These are phyloP conservation scores for Nannizziopsis arthrosporioides DNA, from an alignment of 2,329 filamentous ascomycete species.

Conservation along the genomic window DNA sequence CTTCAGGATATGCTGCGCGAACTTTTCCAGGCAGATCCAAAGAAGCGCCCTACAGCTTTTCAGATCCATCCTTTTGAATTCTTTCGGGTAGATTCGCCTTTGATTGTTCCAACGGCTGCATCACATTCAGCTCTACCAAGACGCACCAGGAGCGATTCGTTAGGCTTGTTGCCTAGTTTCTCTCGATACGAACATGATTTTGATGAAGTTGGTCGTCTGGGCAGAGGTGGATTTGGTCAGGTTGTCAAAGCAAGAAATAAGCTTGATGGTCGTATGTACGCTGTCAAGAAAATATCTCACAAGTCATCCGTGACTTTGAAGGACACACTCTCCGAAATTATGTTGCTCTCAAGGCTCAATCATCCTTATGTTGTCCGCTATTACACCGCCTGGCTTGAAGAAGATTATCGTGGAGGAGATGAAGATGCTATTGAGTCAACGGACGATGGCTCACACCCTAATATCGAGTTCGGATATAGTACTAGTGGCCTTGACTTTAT, in stretches of 20 bases:
- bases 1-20: constrained; percentile 69
- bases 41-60: constrained; percentile 75
- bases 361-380: constrained; percentile 83
- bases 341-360: constrained; percentile 80
- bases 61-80: constrained; percentile 48
- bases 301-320: constrained; percentile 54
- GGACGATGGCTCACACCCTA: constrained; percentile 27
- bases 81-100: constrained; percentile 31
- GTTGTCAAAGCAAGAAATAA: constrained; percentile 93
- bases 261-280: constrained; percentile 84
- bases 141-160: constrained; percentile 53
- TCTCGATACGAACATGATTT: constrained; percentile 85
- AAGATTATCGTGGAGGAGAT: constrained; percentile 37
- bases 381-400: constrained; percentile 89
- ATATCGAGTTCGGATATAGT: constrained; percentile 55
- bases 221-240: constrained; percentile 90
- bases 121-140: constrained; percentile 28
- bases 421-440: constrained; percentile 37
- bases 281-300: constrained; percentile 90
- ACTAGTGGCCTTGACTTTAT: constrained; percentile 85
- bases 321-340: constrained; percentile 68
- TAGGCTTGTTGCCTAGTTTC: constrained; percentile 41
- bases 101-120: constrained; percentile 22
- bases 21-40: constrained; percentile 74
- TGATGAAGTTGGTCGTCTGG: constrained; percentile 74